Conservation (phyloP, 2,329 filamentous ascomycete species). For the Cadophora sp. region DNA sequence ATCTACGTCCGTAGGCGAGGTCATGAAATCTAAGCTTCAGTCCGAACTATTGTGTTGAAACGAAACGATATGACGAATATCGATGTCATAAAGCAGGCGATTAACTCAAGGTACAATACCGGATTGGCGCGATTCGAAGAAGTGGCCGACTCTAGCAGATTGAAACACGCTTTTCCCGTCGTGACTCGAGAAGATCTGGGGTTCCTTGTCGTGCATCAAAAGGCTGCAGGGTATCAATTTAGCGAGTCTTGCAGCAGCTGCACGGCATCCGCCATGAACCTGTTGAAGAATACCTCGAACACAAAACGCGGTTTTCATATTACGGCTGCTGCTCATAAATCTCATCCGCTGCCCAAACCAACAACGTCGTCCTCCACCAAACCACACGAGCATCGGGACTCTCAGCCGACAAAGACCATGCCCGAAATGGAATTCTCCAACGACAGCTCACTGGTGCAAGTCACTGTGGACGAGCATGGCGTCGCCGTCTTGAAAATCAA, state of each 20-base stretch:
- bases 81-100: not conserved
- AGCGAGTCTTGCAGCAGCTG: not conserved
- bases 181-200: not conserved
- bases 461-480: constrained; percentile 39
- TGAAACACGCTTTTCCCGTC: not conserved
- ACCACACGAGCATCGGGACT: not conserved
- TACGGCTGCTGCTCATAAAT: not conserved
- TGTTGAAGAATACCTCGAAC: not conserved
- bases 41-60: constrained; percentile 1
- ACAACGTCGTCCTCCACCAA: constrained; percentile 10
- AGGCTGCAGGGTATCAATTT: not conserved
- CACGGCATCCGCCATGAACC: not conserved
- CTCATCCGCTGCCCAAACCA: not conserved
- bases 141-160: not conserved
- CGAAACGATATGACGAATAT: not conserved
- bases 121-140: not conserved
- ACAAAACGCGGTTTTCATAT: not conserved
- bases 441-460: constrained; percentile 31
- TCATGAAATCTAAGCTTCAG: not conserved
- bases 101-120: not conserved
- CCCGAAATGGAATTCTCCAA: constrained; percentile 26
- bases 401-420: not conserved
- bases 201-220: not conserved
- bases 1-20: not conserved
- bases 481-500: constrained; percentile 58